A percentile compares a stretch with the other conserved stretches of the same genome.
phyloP scores from a whole-genome alignment of 2,329 filamentous ascomycete species.

The Penicillium frequentans region DNA sequence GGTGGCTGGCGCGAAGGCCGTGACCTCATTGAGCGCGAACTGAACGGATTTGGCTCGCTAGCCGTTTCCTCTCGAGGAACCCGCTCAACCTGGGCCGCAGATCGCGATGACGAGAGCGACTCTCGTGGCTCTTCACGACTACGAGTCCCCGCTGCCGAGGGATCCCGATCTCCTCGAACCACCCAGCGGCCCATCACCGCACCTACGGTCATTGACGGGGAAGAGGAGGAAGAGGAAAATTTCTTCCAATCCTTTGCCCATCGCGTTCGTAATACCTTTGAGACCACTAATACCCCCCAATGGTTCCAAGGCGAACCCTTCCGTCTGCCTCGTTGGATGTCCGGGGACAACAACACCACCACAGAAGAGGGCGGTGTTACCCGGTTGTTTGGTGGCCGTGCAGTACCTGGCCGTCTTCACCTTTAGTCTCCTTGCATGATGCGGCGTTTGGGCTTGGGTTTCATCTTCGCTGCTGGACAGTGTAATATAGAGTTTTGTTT shows the following conservation, averaged over 20 bases:
- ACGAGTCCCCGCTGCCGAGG: conserved; percentile 33
- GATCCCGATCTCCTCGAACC: conserved; percentile 28
- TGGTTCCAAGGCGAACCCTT: conserved; percentile 77
- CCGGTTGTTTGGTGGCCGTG: conserved; percentile 42
- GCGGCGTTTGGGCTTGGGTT: conserved; percentile 10
- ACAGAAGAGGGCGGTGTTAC: conserved; percentile 32
- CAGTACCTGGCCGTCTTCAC: conserved; percentile 38
- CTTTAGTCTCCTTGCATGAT: conserved; percentile 5
- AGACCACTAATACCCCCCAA: conserved; percentile 74
- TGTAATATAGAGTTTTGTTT: conserved; percentile 16
- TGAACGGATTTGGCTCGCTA: conserved; percentile 60
- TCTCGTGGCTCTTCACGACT: conserved; percentile 32
- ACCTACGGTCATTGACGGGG: conserved; percentile 51
- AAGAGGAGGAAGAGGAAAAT: conserved; percentile 71
- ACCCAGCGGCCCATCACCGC: conserved; percentile 34
- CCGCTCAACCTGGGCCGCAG: conserved; percentile 30
- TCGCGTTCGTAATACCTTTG: conserved; percentile 87
- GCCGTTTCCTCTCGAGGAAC: conserved; percentile 39
- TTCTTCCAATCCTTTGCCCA: conserved; percentile 83
- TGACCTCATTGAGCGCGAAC: conserved; percentile 83
- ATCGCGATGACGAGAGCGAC: conserved; percentile 22
- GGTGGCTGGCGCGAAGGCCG: conserved; percentile 90
- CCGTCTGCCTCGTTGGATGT: conserved; percentile 81
- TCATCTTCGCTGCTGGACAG: conserved; percentile 21
- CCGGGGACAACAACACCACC: conserved; percentile 52